Evolutionary conservation across 805 yeast genomes (phyloP).

Genomic region (Kodamaea laetipori): DNA sequence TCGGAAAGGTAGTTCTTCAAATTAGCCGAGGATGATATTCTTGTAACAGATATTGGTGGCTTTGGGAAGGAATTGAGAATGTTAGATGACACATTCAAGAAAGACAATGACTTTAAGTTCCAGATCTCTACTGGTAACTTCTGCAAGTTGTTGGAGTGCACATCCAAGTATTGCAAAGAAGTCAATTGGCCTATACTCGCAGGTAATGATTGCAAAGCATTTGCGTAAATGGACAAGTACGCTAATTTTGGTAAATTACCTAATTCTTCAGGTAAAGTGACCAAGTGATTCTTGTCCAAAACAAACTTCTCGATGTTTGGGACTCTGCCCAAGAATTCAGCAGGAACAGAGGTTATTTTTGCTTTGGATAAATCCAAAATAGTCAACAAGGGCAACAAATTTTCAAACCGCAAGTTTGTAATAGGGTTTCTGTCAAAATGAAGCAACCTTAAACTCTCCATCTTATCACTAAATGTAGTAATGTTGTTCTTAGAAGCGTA

Average conservation of each 20-base stretch:
- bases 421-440: slow-evolving; percentile 84
- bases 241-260: slow-evolving; percentile 59
- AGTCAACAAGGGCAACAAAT: slow-evolving; percentile 60
- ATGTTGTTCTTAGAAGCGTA: slow-evolving; percentile 76
- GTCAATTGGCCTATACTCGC: slow-evolving; percentile 59
- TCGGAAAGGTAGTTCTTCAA: slow-evolving; percentile 18
- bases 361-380: slow-evolving; percentile 80
- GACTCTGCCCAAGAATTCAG: slow-evolving; percentile 59
- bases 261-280: slow-evolving; percentile 70
- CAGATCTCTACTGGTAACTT: slow-evolving; percentile 67
- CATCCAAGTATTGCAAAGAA: slow-evolving; percentile 66
- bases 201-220: slow-evolving; percentile 75
- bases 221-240: slow-evolving; percentile 69
- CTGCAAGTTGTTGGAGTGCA: slow-evolving; percentile 83
- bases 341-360: slow-evolving; percentile 72
- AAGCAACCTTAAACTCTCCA: slow-evolving; percentile 64
- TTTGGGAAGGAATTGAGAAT: slow-evolving; percentile 62
- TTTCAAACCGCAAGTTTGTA: slow-evolving; percentile 60
- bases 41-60: slow-evolving; percentile 40
- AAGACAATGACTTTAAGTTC: slow-evolving; percentile 56
- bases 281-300: slow-evolving; percentile 80
- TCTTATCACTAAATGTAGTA: slow-evolving; percentile 64
- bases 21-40: slow-evolving; percentile 34
- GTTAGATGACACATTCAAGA: slow-evolving; percentile 74
- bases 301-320: slow-evolving; percentile 71